phyloP scores from a whole-genome alignment of 495 filamentous ascomycete genomes.

The Neurospora sp. region DNA sequence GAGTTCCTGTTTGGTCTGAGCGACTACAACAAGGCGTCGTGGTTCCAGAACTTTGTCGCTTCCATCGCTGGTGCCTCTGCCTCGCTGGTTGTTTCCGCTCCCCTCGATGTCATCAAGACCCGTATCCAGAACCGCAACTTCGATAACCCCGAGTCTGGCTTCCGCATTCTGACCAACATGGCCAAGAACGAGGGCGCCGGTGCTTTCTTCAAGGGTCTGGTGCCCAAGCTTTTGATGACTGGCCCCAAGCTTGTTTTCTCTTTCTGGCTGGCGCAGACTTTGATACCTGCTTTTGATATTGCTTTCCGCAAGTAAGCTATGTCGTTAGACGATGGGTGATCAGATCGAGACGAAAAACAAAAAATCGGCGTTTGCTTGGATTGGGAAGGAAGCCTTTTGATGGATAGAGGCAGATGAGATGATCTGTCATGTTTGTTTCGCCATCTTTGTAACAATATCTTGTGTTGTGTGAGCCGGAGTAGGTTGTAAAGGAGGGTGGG shows the following conservation, averaged over 20 bases:
- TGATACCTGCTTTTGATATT: slow-evolving; percentile 56
- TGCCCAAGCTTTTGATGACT: slow-evolving; percentile 96
- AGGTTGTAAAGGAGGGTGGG: not conserved
- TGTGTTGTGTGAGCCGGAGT: not conserved
- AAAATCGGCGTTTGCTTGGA: not conserved
- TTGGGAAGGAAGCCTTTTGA: not conserved
- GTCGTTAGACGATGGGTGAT: not conserved
- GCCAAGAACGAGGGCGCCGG: slow-evolving; percentile 71
- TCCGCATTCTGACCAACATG: slow-evolving; percentile 84
- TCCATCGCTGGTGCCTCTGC: slow-evolving; percentile 90
- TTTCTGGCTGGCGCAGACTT: slow-evolving; percentile 96
- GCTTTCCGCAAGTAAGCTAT: slow-evolving; percentile 7
- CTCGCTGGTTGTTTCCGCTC: slow-evolving; percentile 85
- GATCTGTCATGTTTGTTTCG: not conserved
- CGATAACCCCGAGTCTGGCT: slow-evolving; percentile 89
- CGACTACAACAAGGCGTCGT: slow-evolving; percentile 94
- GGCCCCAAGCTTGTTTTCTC: slow-evolving; percentile 98
- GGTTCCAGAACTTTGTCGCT: slow-evolving; percentile 94
- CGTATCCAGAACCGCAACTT: slow-evolving; percentile 99
- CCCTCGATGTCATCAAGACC: slow-evolving; percentile 98
- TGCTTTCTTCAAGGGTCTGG: slow-evolving; percentile 95
- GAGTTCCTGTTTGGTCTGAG: slow-evolving; percentile 77
- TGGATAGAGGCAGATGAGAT: not conserved
- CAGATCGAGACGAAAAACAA: not conserved
- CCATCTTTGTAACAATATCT: not conserved